Percentiles rank a stretch among this genome's conserved stretches.
phyloP scores from a whole-genome alignment of 768 basidiomycete species.

The Pholiota microspora region DNA sequence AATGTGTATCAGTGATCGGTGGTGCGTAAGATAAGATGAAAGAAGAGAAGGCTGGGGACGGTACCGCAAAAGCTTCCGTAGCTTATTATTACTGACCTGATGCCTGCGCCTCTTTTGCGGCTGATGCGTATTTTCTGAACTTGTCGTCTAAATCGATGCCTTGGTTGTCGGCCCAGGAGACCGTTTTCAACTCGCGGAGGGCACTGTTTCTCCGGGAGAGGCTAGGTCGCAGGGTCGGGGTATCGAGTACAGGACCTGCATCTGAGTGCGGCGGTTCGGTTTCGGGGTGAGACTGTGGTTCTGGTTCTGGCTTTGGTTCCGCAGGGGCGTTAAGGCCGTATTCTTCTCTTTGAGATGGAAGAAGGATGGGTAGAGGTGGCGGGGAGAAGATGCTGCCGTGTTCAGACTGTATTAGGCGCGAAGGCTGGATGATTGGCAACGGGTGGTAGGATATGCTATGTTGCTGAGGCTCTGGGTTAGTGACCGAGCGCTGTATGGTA shows the following conservation, averaged over 20 bases:
- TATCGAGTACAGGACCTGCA: conserved; percentile 11
- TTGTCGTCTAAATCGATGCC: conserved; percentile 52
- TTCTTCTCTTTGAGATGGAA: conserved; percentile 32
- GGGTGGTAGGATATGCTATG: conserved; percentile 18
- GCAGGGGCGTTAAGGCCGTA: conserved; percentile 21
- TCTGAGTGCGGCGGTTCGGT: background rate
- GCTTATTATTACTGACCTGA: conserved; percentile 27
- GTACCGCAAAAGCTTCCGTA: background rate
- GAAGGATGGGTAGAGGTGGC: conserved; percentile 38
- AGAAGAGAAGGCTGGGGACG: background rate
- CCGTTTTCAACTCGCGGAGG: conserved; percentile 64
- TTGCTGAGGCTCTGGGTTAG: conserved; percentile 21
- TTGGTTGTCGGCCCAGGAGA: conserved; percentile 71
- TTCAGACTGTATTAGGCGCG: conserved; percentile 23
- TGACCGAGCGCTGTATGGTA: conserved; percentile 23
- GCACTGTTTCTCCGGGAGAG: conserved; percentile 50
- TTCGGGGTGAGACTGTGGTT: background rate
- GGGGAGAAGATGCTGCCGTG: conserved; percentile 31
- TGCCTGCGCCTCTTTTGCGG: conserved; percentile 36
- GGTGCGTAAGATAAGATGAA: background rate
- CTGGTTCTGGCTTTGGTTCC: background rate
- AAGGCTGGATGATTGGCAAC: conserved; percentile 18
- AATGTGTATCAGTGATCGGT: background rate
- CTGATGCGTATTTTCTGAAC: conserved; percentile 44
- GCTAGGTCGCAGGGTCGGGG: conserved; percentile 11